A percentile compares a stretch with the other conserved stretches of the same genome.
phyloP scores from a whole-genome alignment of 805 yeast species.

The Kurtzmaniella cleridarum region DNA sequence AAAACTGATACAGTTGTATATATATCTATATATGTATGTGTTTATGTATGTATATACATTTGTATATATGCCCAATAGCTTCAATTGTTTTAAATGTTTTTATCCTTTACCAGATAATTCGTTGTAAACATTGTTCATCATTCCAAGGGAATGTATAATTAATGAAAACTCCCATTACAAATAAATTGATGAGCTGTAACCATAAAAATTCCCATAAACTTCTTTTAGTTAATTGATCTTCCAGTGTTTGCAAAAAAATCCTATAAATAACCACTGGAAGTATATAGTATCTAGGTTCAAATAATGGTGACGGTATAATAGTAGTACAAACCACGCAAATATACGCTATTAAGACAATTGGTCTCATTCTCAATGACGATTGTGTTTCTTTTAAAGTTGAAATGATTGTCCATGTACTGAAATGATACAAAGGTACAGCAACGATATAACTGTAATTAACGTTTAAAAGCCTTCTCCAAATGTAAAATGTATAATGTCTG shows the following conservation, averaged over 20 bases:
- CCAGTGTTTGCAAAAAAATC: constrained; percentile 42
- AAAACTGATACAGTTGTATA: background rate
- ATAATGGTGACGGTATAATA: constrained; percentile 82
- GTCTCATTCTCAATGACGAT: constrained; percentile 12
- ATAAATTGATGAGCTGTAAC: constrained; percentile 51
- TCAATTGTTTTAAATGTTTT: too few relatives aligned
- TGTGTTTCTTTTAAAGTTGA: constrained; percentile 10
- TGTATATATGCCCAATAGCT: too few relatives aligned
- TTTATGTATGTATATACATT: constrained; percentile 1
- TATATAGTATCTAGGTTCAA: constrained; percentile 91
- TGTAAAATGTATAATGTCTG: constrained; percentile 86
- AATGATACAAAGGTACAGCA: constrained; percentile 68
- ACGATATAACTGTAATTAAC: constrained; percentile 42
- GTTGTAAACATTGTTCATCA: constrained; percentile 53
- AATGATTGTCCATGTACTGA: constrained; percentile 35
- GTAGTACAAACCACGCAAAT: constrained; percentile 51
- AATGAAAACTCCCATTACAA: constrained; percentile 52
- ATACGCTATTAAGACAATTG: constrained; percentile 45
- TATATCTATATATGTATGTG: background rate
- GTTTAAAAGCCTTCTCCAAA: constrained; percentile 64
- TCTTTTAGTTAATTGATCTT: constrained; percentile 28
- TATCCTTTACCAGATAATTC: constrained; percentile 76
- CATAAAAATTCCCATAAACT: constrained; percentile 54
- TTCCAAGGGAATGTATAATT: constrained; percentile 64
- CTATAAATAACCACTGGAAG: constrained; percentile 77